A percentile compares a stretch with the other conserved stretches of the same genome.
These are phyloP conservation scores for Furcasterigmium sp. DNA, from an alignment of 2,329 filamentous ascomycete genomes.

Conservation along the genomic window DNA sequence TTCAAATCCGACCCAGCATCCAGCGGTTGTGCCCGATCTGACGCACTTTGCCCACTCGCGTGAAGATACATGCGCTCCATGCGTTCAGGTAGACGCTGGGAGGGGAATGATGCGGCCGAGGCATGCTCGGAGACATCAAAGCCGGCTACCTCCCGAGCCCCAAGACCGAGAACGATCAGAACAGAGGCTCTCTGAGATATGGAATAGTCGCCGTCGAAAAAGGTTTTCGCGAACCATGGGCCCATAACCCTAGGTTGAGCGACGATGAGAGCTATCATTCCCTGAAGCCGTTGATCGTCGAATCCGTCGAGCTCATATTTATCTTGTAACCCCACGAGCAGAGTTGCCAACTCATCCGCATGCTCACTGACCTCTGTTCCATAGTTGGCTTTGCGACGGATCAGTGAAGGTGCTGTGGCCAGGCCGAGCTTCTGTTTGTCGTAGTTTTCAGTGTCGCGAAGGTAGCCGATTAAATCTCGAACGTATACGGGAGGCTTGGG, in stretches of 20 bases:
- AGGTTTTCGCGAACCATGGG: constrained; percentile 76
- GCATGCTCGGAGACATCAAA: constrained; percentile 55
- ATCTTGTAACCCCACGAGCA: constrained; percentile 77
- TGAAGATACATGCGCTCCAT: constrained; percentile 66
- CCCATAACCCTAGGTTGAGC: constrained; percentile 73
- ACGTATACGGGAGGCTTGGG: constrained; percentile 84
- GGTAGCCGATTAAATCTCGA: constrained; percentile 71
- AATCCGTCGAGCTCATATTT: constrained; percentile 80
- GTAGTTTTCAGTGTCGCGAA: constrained; percentile 77
- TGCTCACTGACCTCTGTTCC: constrained; percentile 86
- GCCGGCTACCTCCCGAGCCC: constrained; percentile 79
- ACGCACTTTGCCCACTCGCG: constrained; percentile 8
- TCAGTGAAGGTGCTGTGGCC: constrained; percentile 69
- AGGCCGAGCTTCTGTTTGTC: constrained; percentile 80
- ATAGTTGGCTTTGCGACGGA: constrained; percentile 82
- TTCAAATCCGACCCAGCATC: constrained; percentile 33
- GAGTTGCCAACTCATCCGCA: constrained; percentile 70
- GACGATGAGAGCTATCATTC: constrained; percentile 75
- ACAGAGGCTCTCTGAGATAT: constrained; percentile 77
- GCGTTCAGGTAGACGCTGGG: constrained; percentile 68
- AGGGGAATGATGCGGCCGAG: constrained; percentile 61
- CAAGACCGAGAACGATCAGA: constrained; percentile 75
- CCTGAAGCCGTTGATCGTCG: constrained; percentile 67
- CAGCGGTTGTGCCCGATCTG: background rate
- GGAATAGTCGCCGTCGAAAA: constrained; percentile 90